Percentiles rank a stretch among this genome's conserved stretches.
Evolutionary conservation across 1,139 yeast species (phyloP).

Genomic region (Diutina scorzettiae): DNA sequence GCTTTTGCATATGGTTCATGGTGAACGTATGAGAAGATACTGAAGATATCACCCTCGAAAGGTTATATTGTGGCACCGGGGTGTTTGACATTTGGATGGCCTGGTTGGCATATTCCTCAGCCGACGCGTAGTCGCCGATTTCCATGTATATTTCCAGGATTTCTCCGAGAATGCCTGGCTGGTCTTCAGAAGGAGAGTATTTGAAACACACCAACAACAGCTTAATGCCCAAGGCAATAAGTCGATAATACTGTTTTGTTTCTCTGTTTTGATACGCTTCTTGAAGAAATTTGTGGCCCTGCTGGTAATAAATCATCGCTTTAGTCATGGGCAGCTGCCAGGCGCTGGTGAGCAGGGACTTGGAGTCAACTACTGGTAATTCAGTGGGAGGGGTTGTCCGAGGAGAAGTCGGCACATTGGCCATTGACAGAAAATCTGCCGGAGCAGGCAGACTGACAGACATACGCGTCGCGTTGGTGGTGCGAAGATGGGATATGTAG

Average conservation of each 20-base stretch:
- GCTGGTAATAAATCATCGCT: background rate
- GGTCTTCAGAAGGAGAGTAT: background rate
- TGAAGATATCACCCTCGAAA: background rate
- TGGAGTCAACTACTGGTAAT: too few relatives aligned
- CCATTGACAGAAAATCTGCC: conserved; percentile 2
- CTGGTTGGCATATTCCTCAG: background rate
- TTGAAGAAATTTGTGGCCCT: background rate
- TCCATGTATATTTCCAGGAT: background rate
- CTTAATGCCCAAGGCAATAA: background rate
- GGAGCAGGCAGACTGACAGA: conserved; percentile 2
- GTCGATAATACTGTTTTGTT: background rate
- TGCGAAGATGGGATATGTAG: too few relatives aligned
- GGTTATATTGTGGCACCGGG: too few relatives aligned
- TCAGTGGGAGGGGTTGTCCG: background rate
- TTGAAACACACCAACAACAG: background rate
- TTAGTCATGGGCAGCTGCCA: background rate
- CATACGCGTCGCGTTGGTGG: background rate
- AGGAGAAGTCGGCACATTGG: background rate
- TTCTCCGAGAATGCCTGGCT: background rate
- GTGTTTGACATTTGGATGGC: background rate
- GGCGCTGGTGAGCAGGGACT: background rate
- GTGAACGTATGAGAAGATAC: background rate
- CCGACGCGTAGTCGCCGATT: too few relatives aligned
- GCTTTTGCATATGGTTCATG: background rate
- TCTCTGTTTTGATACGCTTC: background rate